These are phyloP conservation scores for Panaeolus papilionaceus DNA, from an alignment of 768 basidiomycete species.

Conservation along the genomic window DNA sequence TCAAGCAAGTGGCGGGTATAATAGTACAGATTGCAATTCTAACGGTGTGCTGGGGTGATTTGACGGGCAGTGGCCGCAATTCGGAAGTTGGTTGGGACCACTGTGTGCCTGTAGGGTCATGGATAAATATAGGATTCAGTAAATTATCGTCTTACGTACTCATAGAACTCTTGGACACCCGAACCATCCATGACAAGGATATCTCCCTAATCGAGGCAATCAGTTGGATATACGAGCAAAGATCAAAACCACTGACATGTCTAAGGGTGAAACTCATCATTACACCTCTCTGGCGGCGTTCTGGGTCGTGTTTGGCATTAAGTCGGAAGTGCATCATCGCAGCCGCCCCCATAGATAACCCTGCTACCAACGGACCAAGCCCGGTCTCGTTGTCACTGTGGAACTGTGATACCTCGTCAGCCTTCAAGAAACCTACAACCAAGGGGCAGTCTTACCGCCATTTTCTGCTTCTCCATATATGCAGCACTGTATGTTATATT, in stretches of 20 bases:
- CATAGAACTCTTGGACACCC: constrained; percentile 70
- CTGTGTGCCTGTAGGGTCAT: constrained; percentile 64
- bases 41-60: constrained; percentile 47
- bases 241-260: constrained; percentile 53
- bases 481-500: constrained; percentile 55
- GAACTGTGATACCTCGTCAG: constrained; percentile 50
- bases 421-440: constrained; percentile 7
- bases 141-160: constrained; percentile 50
- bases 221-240: constrained; percentile 20
- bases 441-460: constrained; percentile 62
- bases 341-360: constrained; percentile 77
- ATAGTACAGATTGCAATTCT: constrained; percentile 11
- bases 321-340: constrained; percentile 83
- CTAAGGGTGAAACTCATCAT: constrained; percentile 65
- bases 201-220: constrained; percentile 59
- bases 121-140: constrained; percentile 8
- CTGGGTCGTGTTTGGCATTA: constrained; percentile 42
- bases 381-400: constrained; percentile 82
- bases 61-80: constrained; percentile 82
- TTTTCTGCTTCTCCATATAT: constrained; percentile 86
- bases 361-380: constrained; percentile 74
- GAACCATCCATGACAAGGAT: constrained; percentile 80
- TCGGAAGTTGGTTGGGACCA: constrained; percentile 75
- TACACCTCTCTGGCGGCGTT: constrained; percentile 38
- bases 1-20: constrained; percentile 15